Percentiles rank a stretch among this genome's conserved stretches.
Conservation (phyloP, 2,329 filamentous ascomycete species). For the Paraconiothyrium sp. region DNA sequence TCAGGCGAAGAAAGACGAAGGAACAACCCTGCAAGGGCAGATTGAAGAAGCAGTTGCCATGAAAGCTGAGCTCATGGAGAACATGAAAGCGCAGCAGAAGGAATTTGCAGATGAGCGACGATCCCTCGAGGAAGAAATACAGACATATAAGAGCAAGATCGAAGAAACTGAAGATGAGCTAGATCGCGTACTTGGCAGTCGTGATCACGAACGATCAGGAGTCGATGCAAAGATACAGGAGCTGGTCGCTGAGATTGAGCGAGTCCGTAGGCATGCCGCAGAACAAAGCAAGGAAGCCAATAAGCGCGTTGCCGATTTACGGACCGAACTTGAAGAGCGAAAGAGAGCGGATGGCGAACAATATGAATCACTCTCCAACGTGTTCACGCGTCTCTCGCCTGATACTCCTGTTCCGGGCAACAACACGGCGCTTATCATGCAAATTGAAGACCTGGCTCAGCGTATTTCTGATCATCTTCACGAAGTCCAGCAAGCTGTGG, state of each 20-base stretch:
- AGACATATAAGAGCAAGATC: constrained; percentile 75
- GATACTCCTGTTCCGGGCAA: constrained; percentile 47
- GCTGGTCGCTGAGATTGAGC: constrained; percentile 77
- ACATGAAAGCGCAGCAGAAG: constrained; percentile 89
- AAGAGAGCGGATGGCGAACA: constrained; percentile 53
- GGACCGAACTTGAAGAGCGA: constrained; percentile 64
- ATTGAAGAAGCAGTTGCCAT: constrained; percentile 89
- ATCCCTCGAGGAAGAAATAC: constrained; percentile 82
- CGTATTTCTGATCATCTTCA: constrained; percentile 55
- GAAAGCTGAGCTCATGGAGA: constrained; percentile 92
- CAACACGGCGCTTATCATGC: constrained; percentile 48
- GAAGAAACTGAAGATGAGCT: constrained; percentile 95
- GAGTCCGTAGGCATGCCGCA: constrained; percentile 59
- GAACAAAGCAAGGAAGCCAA: constrained; percentile 60
- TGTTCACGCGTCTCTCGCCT: constrained; percentile 52
- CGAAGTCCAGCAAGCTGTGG: constrained; percentile 57
- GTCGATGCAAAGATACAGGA: constrained; percentile 74
- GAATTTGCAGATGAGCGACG: constrained; percentile 89
- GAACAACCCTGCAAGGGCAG: constrained; percentile 70
- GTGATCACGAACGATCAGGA: constrained; percentile 80
- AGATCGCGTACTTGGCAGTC: constrained; percentile 81
- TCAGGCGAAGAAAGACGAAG: constrained; percentile 62
- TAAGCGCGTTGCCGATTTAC: constrained; percentile 59
- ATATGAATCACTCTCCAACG: constrained; percentile 39
- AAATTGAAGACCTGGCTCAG: constrained; percentile 57